Base-by-base conservation (phyloP, 495 filamentous ascomycete species). In the Cercophora samala region DNA sequence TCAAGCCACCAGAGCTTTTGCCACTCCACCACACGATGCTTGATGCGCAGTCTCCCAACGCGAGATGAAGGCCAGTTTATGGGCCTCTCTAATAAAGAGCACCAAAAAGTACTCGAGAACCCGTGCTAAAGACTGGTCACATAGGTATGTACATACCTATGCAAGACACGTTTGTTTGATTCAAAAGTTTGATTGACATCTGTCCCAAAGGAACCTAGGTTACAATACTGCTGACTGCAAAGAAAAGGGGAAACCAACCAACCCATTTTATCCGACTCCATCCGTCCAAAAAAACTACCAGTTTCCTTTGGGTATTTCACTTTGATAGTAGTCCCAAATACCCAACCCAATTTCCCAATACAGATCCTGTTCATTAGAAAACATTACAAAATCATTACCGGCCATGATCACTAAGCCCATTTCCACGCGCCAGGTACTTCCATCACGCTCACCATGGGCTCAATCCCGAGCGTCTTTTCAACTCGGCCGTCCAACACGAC, bases 351-450 rank as follows among this genome's bases (percentile, higher is more conserved):
- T 4, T 46, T 13, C 37, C 37, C 37, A 46, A 17, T 46, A 9
- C 37, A 46, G 26, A 9, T 13, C 37, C 11, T 13, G 13, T 59
- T 58, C 32, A 54, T 13, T 18, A 52, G 58, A 42, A 21, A 46
- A 22, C 32, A 54, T 46, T 22, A n/a, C 23, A 32, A 37, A 37
- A 64, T 58, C 25, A 46, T 60, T 55, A 63, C 2, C 18, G 46
- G 29, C 4, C 23, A 68, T 25, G 4, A 58, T 21, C 11, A 32
- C 69, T 24, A 58, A 58, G 56, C 32, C 70, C 70, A 72, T 46
- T 60, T 64, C 69, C 71, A 73, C 32, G 64, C 60, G 56, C 71
- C 71, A 6, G 71, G 71, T 5, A 71, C 53, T 21, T 60, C 67
- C 51, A 60, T 15, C 26, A 58, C 69, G 15, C 18, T 60, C 53